Evolutionary conservation across 805 yeast genomes (phyloP).

Genomic region (Candida silvatica): DNA sequence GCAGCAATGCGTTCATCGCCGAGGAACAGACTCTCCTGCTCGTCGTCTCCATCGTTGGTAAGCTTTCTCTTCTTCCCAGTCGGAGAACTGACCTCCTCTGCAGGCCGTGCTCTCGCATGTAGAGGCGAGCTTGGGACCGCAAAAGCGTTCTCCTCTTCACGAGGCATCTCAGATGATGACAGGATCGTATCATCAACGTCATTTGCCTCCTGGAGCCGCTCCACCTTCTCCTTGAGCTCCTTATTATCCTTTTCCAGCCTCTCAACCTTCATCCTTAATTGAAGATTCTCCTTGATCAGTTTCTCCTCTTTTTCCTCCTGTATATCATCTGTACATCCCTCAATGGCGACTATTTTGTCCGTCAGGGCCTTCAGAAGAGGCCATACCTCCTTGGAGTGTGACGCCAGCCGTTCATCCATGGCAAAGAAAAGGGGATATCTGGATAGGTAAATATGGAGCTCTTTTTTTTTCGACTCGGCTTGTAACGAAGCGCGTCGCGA

Average conservation of each 20-base stretch:
- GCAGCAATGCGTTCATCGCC: neutral
- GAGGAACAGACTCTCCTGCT: conserved; percentile 1
- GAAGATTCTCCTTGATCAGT: conserved; percentile 1
- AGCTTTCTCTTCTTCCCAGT: no score
- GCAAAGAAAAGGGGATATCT: neutral
- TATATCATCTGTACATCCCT: neutral
- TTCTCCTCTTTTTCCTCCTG: neutral
- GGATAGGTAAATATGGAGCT: neutral
- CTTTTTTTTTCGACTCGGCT: neutral
- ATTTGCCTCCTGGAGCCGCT: neutral
- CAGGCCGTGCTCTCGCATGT: no score
- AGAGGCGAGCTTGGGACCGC: no score
- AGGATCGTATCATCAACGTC: conserved; percentile 2
- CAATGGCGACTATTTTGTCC: neutral
- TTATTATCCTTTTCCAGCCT: neutral
- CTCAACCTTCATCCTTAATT: conserved; percentile 1
- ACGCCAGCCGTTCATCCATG: neutral
- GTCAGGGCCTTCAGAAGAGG: conserved; percentile 1
- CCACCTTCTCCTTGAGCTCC: neutral
- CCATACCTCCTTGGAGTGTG: conserved; percentile 1
- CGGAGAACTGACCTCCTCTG: no score
- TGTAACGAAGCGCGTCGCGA: neutral
- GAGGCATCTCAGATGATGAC: neutral
- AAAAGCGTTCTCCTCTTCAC: no score
- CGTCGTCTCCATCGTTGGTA: no score